Evolutionary conservation across 2,329 filamentous ascomycete species (phyloP).

Genomic region (Diaporthe citriasiana): DNA sequence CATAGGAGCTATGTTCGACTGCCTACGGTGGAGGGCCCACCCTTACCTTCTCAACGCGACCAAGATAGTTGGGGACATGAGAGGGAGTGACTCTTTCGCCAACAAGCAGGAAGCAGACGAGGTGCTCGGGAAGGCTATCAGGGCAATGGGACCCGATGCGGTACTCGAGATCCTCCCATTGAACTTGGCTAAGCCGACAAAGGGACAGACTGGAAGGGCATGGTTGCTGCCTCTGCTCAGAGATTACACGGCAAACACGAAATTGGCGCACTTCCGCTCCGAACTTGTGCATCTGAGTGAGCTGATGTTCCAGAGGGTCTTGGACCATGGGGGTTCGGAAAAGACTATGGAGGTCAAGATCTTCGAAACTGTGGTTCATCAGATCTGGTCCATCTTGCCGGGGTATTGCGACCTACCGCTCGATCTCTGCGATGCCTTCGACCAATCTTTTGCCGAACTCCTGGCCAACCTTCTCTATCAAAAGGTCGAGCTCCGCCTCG

Average conservation of each 20-base stretch:
- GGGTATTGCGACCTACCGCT: constrained; percentile 95
- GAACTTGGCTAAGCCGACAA: constrained; percentile 83
- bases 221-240: constrained; percentile 95
- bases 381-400: constrained; percentile 93
- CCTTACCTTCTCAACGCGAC: constrained; percentile 83
- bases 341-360: constrained; percentile 98
- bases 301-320: constrained; percentile 87
- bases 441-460: constrained; percentile 90
- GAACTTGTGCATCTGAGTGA: constrained; percentile 94
- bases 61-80: constrained; percentile 86
- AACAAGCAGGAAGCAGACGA: constrained; percentile 96
- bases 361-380: constrained; percentile 94
- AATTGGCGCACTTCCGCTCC: constrained; percentile 84
- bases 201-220: constrained; percentile 85
- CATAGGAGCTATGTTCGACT: constrained; percentile 87
- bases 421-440: constrained; percentile 82
- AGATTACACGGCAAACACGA: constrained; percentile 91
- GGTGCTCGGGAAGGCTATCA: constrained; percentile 88
- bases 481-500: constrained; percentile 87
- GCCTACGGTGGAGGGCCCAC: constrained; percentile 85
- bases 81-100: constrained; percentile 87
- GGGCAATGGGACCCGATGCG: constrained; percentile 89
- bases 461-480: constrained; percentile 93
- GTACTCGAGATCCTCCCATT: constrained; percentile 87
- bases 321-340: constrained; percentile 84